Conservation (phyloP, 371 early-diverging fungal species). For the Apophysomyces sp. region DNA sequence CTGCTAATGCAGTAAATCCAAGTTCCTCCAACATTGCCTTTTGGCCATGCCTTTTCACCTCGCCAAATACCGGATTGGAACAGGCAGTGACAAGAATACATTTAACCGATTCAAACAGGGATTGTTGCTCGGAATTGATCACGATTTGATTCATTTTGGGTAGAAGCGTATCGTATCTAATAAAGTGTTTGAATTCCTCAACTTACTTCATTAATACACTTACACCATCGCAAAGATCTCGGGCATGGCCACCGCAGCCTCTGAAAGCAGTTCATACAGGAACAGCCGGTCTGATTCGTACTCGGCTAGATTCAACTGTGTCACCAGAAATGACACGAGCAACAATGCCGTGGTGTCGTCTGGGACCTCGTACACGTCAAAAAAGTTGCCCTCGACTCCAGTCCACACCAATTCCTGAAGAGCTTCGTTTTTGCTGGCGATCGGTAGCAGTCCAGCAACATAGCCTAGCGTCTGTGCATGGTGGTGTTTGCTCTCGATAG, state of each 20-base stretch:
- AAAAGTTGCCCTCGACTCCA: slow-evolving; percentile 51
- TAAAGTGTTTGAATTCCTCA: neutral
- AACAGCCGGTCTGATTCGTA: slow-evolving; percentile 82
- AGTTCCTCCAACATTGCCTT: slow-evolving; percentile 56
- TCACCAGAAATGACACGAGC: slow-evolving; percentile 74
- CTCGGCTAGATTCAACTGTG: slow-evolving; percentile 82
- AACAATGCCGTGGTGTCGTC: slow-evolving; percentile 73
- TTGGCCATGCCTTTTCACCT: slow-evolving; percentile 45
- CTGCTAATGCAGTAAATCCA: slow-evolving; percentile 47
- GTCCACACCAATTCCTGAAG: slow-evolving; percentile 60
- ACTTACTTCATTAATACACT: slow-evolving; percentile 14
- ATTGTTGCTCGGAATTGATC: slow-evolving; percentile 64
- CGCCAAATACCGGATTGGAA: slow-evolving; percentile 58
- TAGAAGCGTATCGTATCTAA: slow-evolving; percentile 67
- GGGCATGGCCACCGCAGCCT: slow-evolving; percentile 74
- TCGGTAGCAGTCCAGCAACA: slow-evolving; percentile 71
- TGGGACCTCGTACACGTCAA: slow-evolving; percentile 66
- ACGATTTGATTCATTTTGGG: slow-evolving; percentile 80
- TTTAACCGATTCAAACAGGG: slow-evolving; percentile 75
- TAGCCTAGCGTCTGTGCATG: slow-evolving; percentile 72
- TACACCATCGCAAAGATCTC: slow-evolving; percentile 76
- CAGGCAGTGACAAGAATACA: slow-evolving; percentile 76
- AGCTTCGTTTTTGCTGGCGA: slow-evolving; percentile 63
- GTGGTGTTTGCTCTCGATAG: slow-evolving; percentile 64
- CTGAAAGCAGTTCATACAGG: slow-evolving; percentile 82